Evolutionary conservation across 106 monocot species (phyloP), one percentile per base, ranked within the genome.

Genomic region (Cymbidium sinense): DNA sequence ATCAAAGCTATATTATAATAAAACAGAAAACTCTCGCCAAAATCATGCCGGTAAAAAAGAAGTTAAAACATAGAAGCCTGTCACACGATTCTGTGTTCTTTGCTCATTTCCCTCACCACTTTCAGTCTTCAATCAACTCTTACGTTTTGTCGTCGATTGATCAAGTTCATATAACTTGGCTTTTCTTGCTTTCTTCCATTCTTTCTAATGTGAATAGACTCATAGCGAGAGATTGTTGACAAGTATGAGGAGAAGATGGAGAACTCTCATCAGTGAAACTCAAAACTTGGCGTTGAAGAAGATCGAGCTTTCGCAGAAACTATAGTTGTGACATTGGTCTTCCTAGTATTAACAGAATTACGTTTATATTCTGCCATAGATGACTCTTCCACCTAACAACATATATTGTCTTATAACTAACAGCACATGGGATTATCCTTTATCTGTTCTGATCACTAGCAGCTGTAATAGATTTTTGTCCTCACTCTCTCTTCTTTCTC

Each of bases 131-230:
- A 47, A 47, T 2, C 47, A 81, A 23, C 19, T 62, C 23, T 64
- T 90, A 75, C 85, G 86, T 77, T 90, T 95, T 37, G 88, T 88
- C 77, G 82, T 84, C 1, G 95, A 88, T 67, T 92, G 70, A 0
- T 95, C 79, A 84, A 73, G 70, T 64, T 88, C 92, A 95, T 88
- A 77, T 90, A 95, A 30, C 70, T 92, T 11, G 89, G 84, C 61
- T 75, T 61, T 52, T 70, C 44, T 21, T 64, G 43, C 75, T 76
- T 5, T 89, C 81, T 10, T 70, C 77, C 15, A 64, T 78, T 71
- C 79, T 84, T 34, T 83, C 83, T 36, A 82, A 87, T 33, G 76
- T 77, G 28, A 81, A 50, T 18, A 73, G 55, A 20, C 69, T 79
- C 43, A 74, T 83, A 15, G 67, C 33, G n/a, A 13, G 86, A 81